Base-by-base conservation (phyloP, 2,329 filamentous ascomycete species). In the Aspergillus puulaauensis region DNA sequence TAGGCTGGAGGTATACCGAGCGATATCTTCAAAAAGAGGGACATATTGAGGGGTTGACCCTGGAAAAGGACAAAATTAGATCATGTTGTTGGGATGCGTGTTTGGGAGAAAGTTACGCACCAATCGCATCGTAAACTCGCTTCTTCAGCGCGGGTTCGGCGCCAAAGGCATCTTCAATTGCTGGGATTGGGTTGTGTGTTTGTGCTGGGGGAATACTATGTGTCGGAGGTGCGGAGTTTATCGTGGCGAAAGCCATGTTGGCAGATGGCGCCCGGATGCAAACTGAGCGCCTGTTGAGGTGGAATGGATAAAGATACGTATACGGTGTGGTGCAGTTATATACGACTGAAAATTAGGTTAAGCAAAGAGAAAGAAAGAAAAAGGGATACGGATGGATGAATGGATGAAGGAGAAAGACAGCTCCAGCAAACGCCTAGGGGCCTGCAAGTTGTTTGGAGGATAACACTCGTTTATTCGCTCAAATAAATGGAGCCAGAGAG, bases 21-120 rank as follows among this genome's bases (percentile, higher is more conserved):
- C 79, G 59, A 82, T 80, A 62, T 82, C 80, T 64, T 79, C 74
- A 60, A 82, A 81, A 4, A 82, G 70, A 53, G 69, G 64, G 56
- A 60, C 63, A 57, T 77, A 67, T 58, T 76, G 73, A 19, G 76
- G 76, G 54, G 71, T 71, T 50, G 62, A 59, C 27, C 64, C 75
- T 77, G 63, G 53, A 61, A 60, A 55, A 15, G 52, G 51, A 61
- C 24, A 57, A 21, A 57, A n/a, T 43, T 40, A 37, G 59, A 57
- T 37, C 61, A 15, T 39, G 15, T 49, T 58, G 19, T 49, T 17
- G 27, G 33, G 23, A 27, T 12, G 15, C 39, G 23, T n/a, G 57
- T 56, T 48, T 58, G 54, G 55, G 54, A 53, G 52, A 43, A 54
- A 50, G 43, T 62, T 15, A 68, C 74, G 61, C 65, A 78, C 75